Conservation (phyloP, 495 filamentous ascomycete species). For the Glonium stellatum region DNA sequence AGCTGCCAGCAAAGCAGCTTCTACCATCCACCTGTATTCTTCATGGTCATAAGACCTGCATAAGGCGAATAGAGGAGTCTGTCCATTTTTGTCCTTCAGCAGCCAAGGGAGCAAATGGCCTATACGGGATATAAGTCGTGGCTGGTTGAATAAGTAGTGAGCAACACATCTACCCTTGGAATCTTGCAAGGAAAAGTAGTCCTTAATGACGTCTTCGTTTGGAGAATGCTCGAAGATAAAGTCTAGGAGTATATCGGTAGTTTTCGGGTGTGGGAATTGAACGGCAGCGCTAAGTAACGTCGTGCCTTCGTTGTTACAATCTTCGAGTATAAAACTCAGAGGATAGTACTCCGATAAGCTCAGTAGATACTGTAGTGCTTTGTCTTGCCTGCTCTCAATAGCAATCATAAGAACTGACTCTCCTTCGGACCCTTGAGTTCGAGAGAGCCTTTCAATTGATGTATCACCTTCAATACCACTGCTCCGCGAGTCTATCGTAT, state of each 20-base stretch:
- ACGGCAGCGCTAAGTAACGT: conserved; percentile 91
- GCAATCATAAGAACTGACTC: conserved; percentile 97
- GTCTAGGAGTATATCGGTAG: conserved; percentile 69
- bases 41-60: conserved; percentile 93
- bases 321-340: conserved; percentile 60
- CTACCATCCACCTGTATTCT: conserved; percentile 79
- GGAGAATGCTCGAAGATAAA: conserved; percentile 49
- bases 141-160: conserved; percentile 95
- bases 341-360: conserved; percentile 68
- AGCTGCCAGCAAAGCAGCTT: conserved; percentile 66
- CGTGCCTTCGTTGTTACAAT: conserved; percentile 80
- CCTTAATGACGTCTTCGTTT: conserved; percentile 45
- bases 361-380: conserved; percentile 70
- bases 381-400: conserved; percentile 64
- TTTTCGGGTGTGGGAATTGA: conserved; percentile 67
- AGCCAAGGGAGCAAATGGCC: conserved; percentile 78
- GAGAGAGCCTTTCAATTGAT: conserved; percentile 71
- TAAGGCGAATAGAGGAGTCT: conserved; percentile 90
- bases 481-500: conserved; percentile 63
- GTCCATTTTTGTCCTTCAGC: conserved; percentile 87
- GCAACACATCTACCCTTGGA: conserved; percentile 78
- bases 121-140: conserved; percentile 65
- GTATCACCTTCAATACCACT: conserved; percentile 77
- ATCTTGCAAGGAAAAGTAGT: conserved; percentile 72
- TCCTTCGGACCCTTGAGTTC: conserved; percentile 72